Evolutionary conservation across 305 asterid species (phyloP).

Genomic region (Fraxinus velutina): DNA sequence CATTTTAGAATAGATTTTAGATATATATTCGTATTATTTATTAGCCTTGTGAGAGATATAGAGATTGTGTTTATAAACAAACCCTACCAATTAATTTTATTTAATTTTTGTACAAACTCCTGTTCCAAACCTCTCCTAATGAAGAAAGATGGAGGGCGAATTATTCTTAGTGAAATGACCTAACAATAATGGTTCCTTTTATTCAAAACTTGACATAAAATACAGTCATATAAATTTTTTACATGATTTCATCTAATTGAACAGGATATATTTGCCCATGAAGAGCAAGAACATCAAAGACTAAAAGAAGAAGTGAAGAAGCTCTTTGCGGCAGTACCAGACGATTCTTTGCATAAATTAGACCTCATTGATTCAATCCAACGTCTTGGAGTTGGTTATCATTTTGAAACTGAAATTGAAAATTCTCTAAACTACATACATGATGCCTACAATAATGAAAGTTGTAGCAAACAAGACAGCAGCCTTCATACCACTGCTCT

Average conservation of each 20-base stretch:
- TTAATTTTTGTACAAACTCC: no score
- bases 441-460: neutral
- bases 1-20: neutral
- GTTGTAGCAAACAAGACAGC: neutral
- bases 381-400: slow-evolving; percentile 25
- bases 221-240: no score
- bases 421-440: no score
- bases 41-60: no score
- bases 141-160: no score
- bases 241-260: neutral
- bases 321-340: neutral
- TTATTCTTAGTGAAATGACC: no score
- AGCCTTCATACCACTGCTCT: slow-evolving; percentile 30
- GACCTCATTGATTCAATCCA: neutral
- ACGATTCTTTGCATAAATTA: neutral
- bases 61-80: no score
- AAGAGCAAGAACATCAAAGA: neutral
- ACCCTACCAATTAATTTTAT: no score
- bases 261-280: slow-evolving; percentile 12
- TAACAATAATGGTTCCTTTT: no score
- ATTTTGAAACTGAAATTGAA: slow-evolving; percentile 22
- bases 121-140: no score
- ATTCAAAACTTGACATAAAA: neutral
- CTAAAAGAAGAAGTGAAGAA: slow-evolving; percentile 15
- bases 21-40: no score